phyloP scores from a whole-genome alignment of 73 alveolate genomes.

The Paramecium bursaria region DNA sequence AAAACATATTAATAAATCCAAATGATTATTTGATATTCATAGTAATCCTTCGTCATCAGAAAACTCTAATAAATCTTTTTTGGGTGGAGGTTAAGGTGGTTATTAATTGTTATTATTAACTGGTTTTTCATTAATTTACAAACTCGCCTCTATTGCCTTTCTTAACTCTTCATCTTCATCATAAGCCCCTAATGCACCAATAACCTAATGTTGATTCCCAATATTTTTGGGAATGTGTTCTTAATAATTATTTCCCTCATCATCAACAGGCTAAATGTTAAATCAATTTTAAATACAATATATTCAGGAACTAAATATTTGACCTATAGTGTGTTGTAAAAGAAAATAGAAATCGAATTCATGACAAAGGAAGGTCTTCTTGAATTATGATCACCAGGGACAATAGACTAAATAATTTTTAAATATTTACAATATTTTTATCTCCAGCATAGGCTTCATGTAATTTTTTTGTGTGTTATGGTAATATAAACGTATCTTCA shows the following conservation, averaged over 20 bases:
- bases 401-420: slow-evolving; percentile 56
- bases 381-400: slow-evolving; percentile 85
- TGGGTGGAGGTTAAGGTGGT: slow-evolving; percentile 35
- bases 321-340: slow-evolving; percentile 71
- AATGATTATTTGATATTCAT: too few relatives aligned
- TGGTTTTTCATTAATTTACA: not conserved
- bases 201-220: slow-evolving; percentile 24
- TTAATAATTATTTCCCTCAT: not conserved
- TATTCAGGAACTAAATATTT: slow-evolving; percentile 64
- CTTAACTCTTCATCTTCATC: slow-evolving; percentile 59
- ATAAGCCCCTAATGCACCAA: slow-evolving; percentile 30
- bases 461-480: slow-evolving; percentile 92
- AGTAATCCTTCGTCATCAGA: slow-evolving; percentile 59
- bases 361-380: slow-evolving; percentile 76
- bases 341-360: slow-evolving; percentile 80
- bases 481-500: slow-evolving; percentile 94
- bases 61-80: slow-evolving; percentile 19
- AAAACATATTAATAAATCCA: too few relatives aligned
- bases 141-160: slow-evolving; percentile 38
- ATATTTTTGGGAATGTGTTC: not conserved
- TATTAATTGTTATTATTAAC: not conserved
- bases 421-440: slow-evolving; percentile 74
- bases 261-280: not conserved
- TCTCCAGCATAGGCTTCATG: slow-evolving; percentile 98
- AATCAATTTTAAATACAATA: not conserved